phyloP scores from a whole-genome alignment of 768 basidiomycete species.

The Hygrocybe coccinea region DNA sequence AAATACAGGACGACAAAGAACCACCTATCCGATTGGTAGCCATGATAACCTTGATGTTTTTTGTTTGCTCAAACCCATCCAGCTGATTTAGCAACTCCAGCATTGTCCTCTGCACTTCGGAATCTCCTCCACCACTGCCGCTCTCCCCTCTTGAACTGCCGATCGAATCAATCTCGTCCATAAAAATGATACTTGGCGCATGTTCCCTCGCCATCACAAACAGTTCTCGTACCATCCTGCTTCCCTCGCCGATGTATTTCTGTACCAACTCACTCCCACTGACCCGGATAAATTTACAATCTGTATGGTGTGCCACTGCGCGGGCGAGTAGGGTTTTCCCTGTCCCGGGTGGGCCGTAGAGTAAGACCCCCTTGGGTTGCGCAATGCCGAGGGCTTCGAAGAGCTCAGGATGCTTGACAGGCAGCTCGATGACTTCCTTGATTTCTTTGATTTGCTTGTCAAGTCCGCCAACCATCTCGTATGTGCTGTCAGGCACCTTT shows the following conservation, averaged over 20 bases:
- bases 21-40: slow-evolving; percentile 93
- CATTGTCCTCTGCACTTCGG: slow-evolving; percentile 89
- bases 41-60: slow-evolving; percentile 96
- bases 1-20: slow-evolving; percentile 11
- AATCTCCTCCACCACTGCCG: slow-evolving; percentile 83
- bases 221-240: slow-evolving; percentile 92
- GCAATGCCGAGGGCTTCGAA: slow-evolving; percentile 96
- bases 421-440: slow-evolving; percentile 92
- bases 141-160: slow-evolving; percentile 90
- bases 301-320: slow-evolving; percentile 95
- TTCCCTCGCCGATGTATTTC: slow-evolving; percentile 97
- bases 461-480: slow-evolving; percentile 99
- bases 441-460: slow-evolving; percentile 99
- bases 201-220: slow-evolving; percentile 99
- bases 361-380: slow-evolving; percentile 91
- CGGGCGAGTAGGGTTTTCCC: slow-evolving; percentile 94
- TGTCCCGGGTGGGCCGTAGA: slow-evolving; percentile 95
- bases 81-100: slow-evolving; percentile 83
- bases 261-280: slow-evolving; percentile 92
- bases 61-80: slow-evolving; percentile 92
- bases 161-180: slow-evolving; percentile 99
- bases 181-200: slow-evolving; percentile 97
- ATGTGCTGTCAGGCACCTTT: slow-evolving; percentile 98
- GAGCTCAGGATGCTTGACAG: slow-evolving; percentile 95
- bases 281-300: slow-evolving; percentile 96